Evolutionary conservation across 257 asterid genomes (phyloP), one percentile per base, ranked within the genome.

Genomic region (Fraxinus quadrangulata): DNA sequence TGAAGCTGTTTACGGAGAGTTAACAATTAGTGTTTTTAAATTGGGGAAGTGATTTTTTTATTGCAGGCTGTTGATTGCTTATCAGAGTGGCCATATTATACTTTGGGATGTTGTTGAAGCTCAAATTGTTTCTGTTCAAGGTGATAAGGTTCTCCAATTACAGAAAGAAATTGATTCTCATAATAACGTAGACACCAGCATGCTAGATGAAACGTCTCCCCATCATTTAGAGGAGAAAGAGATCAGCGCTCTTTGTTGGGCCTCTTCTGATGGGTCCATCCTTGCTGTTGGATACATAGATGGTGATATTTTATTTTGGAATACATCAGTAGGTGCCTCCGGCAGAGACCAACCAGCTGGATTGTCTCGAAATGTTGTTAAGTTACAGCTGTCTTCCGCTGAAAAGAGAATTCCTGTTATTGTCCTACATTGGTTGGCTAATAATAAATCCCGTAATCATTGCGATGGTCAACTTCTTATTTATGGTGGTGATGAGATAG

Each of bases 241-340:
- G 86, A 94, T 92, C 76, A 91, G 88, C 71, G 89, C 98, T 77
- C 88, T 94, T 87, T 94, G 97, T 83, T 94, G 97, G 97, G 97
- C 89, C 71, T 92, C 97, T 77, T 49, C 81, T 71, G 96, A 90
- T 85, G 98, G 97, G 72, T 87, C 94, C 67, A 78, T 90, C 85
- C 93, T 92, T 79, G 96, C 97, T 70, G 93, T 83, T 75, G 98
- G 98, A 79, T 91, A 94, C 80, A 83, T 88, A 61, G 97, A 94
- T 72, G 98, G 98, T 49, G 97, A 94, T 87, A 92, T 94, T 82
- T 76, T 94, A 54, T 87, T 94, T 73, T 94, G 97, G 98, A 87
- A 88, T 84, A 87, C 82, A 76, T 84, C 91, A 80, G 81, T 78
- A 49, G 82, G 82, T 66, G 77, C 85, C 69, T 74, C 91, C 67